Evolutionary conservation across 345 rosid species (phyloP), one percentile per base, ranked within the genome.

Genomic region (Linum usitatissimum): DNA sequence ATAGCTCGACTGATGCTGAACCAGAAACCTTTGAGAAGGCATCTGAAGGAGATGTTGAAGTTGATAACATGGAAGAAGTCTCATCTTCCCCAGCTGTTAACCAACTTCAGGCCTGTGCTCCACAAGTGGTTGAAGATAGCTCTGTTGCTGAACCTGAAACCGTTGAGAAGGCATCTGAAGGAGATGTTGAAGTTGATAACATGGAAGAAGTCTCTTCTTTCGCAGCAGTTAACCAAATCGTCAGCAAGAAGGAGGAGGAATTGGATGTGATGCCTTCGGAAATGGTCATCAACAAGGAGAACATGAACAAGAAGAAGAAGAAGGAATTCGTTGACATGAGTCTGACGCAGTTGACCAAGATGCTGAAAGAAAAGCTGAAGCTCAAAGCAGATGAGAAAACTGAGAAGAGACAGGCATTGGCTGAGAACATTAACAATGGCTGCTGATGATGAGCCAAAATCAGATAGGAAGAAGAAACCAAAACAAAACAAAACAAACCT

Each of bases 261-360:
- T 51, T 40, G 56, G 67, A 23, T 53, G 57, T 3, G 8, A 53
- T 18, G 18, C 3, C 65, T 53, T 48, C 23, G 9, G 58, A 55
- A 31, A 68, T 71, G 6, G 1, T 34, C 38, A 5, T 34, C 61
- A 75, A 76, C 71, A 67, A 72, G 68, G 86, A 84, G 68, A 76
- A 80, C 68, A 4, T 45, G 49, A 0, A 23, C 49, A 58, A 70
- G 9, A 38, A 58, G 34, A 76, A 70, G 64, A 59, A 63, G 36
- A 30, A 3, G 51, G 40, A 53, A 18, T 64, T 75, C 23, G 62
- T 64, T 20, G 72, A 55, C 0, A 48, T 48, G 62, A 87, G 95
- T 65, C 19, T 78, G 23, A 83, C 88, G 71, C 34, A 66, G 63
- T 74, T 87, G 62, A 70, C 28, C 30, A 84, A 79, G 80, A 39